Evolutionary conservation across 208 protist species (phyloP), one percentile per base, ranked within the genome.

Genomic region (Leishmania arabica): DNA sequence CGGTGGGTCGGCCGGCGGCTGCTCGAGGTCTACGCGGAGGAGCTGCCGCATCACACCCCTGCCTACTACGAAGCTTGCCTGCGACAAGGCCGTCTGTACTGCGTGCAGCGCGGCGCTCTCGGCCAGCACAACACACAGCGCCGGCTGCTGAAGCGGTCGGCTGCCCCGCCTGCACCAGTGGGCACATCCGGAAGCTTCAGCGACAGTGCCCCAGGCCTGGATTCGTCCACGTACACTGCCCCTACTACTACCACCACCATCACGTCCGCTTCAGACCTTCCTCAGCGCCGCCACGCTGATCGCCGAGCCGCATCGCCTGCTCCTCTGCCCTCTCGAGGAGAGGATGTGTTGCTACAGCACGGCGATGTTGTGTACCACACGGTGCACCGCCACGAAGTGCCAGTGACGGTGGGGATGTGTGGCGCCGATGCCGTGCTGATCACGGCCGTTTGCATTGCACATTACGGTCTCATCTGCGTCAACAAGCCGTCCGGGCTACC

Each of bases 381-480:
- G 0, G 86, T 99, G 13, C 98, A 99, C 81, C 93, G 97, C 24
- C 98, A 99, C 81, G 98, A 99, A 80, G 90, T 98, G 9, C 97
- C 97, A 0, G 91, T 99, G 0, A 70, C 79, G 8, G 86, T 97
- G 19, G 96, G 97, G 24, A 34, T 85, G 0, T 80, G 78, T 27
- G 94, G 92, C 34, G 76, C 89, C 2, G 94, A 93, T 66, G 82
- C 92, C 6, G 82, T 95, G 56, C 53, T 77, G 42, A 69, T 96
- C 42, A 79, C 89, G 6, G 85, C 88, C 1, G 92, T 95, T 13
- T 81, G 89, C 75, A 97, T 97, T 58, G 34, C 17, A 6, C 56
- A 19, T 9, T 94, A 93, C 84, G 94, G 94, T 19, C 65, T 96
- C 40, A 49, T 96, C 34, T 80, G 86, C 58, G 78, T 97, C 15